phyloP scores from a whole-genome alignment of 345 rosid genomes.

The Eucalyptus globulus region DNA sequence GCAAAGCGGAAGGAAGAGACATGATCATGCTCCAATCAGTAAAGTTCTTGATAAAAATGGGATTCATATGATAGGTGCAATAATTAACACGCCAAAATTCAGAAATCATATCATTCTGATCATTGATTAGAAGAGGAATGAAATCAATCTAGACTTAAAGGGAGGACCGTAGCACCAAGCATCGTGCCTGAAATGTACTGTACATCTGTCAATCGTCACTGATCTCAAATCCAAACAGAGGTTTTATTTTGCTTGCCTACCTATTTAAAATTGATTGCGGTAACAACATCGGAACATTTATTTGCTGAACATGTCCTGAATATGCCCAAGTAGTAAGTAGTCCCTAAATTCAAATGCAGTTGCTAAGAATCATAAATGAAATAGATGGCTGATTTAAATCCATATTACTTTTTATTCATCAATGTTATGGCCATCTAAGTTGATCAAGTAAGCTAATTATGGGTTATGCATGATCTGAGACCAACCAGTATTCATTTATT shows the following conservation, averaged over 20 bases:
- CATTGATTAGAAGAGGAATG: neutral
- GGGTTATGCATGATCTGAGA: neutral
- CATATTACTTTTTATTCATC: neutral
- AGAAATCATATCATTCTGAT: neutral
- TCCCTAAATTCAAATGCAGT: neutral
- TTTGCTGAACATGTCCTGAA: neutral
- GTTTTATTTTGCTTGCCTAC: neutral
- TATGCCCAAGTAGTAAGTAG: neutral
- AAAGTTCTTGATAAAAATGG: neutral
- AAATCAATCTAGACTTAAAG: neutral
- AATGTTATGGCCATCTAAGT: neutral
- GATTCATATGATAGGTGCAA: neutral
- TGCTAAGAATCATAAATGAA: neutral
- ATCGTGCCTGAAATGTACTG: neutral
- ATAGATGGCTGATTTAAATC: neutral
- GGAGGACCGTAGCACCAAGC: neutral
- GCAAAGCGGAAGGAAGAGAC: neutral
- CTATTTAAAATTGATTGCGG: neutral
- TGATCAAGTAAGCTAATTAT: neutral
- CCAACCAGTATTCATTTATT: neutral
- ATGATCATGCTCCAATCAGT: neutral
- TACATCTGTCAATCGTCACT: neutral
- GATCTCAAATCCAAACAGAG: neutral
- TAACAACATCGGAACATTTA: neutral
- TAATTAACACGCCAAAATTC: neutral